These are phyloP conservation scores for Pseudisothecium myosuroides DNA, from an alignment of 225 moss, liverwort and hornwort genomes.

Conservation along the genomic window DNA sequence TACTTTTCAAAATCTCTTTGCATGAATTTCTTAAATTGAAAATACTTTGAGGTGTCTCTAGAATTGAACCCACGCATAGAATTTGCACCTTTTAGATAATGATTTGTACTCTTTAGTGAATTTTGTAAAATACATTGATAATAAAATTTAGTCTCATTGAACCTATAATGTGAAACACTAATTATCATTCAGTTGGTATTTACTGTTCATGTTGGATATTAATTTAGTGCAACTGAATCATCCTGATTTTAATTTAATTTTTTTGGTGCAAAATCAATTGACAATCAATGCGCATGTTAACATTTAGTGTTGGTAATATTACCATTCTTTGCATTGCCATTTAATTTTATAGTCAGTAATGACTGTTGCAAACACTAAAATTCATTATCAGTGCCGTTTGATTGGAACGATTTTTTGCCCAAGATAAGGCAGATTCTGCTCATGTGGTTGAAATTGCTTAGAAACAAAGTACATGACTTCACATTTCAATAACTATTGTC, in stretches of 20 bases:
- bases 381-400: neutral
- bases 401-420: neutral
- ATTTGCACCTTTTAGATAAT: neutral
- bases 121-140: too few relatives aligned
- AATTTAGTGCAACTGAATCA: neutral
- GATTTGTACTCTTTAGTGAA: neutral
- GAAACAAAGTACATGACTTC: neutral
- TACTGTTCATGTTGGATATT: too few relatives aligned
- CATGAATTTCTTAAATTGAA: too few relatives aligned
- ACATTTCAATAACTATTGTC: neutral
- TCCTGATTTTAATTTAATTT: neutral
- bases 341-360: too few relatives aligned
- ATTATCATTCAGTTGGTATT: too few relatives aligned
- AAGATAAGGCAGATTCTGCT: neutral
- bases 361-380: too few relatives aligned
- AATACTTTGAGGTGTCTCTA: too few relatives aligned
- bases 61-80: accelerated
- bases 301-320: neutral
- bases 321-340: accelerated
- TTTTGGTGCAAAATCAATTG: accelerated
- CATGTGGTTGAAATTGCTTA: neutral
- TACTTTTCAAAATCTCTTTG: neutral
- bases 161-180: too few relatives aligned
- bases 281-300: accelerated
- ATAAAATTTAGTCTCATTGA: too few relatives aligned